A percentile compares a stretch with the other conserved stretches of the same genome.
These are phyloP conservation scores for Triangularia verruculosa DNA, from an alignment of 2,329 filamentous ascomycete genomes.

Conservation along the genomic window DNA sequence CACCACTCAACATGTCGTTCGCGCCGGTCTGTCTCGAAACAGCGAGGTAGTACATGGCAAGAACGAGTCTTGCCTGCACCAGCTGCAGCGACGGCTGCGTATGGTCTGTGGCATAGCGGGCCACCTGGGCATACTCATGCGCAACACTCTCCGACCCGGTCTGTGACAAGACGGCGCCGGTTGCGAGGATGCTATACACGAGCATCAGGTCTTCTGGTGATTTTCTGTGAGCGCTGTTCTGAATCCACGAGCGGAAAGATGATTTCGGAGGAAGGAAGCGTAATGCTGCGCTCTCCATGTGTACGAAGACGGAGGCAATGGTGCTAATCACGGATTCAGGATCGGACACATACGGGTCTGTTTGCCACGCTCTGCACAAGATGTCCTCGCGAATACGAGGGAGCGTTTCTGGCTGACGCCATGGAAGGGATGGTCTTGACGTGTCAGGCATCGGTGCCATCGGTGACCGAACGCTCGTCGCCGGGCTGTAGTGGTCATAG, in stretches of 20 bases:
- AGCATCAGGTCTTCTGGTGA: conserved; percentile 45
- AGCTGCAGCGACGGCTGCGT: conserved; percentile 58
- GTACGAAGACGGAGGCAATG: conserved; percentile 42
- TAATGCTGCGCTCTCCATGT: conserved; percentile 41
- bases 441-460: conserved; percentile 37
- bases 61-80: conserved; percentile 64
- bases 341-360: conserved; percentile 47
- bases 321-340: conserved; percentile 35
- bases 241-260: background rate
- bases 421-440: conserved; percentile 34
- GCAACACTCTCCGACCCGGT: conserved; percentile 13
- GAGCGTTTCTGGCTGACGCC: conserved; percentile 40
- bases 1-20: conserved; percentile 62
- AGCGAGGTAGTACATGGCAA: conserved; percentile 64
- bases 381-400: conserved; percentile 50
- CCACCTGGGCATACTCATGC: conserved; percentile 36
- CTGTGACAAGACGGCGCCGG: conserved; percentile 33
- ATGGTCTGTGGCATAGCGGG: conserved; percentile 51
- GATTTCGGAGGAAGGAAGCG: conserved; percentile 41
- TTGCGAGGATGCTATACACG: conserved; percentile 43
- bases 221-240: conserved; percentile 34
- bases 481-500: conserved; percentile 45
- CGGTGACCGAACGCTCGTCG: conserved; percentile 33
- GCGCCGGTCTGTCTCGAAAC: conserved; percentile 57
- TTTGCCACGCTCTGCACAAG: conserved; percentile 48